A percentile compares a stretch with the other conserved stretches of the same genome.
Evolutionary conservation across 768 basidiomycete species (phyloP).

Genomic region (Crucibulum laeve): DNA sequence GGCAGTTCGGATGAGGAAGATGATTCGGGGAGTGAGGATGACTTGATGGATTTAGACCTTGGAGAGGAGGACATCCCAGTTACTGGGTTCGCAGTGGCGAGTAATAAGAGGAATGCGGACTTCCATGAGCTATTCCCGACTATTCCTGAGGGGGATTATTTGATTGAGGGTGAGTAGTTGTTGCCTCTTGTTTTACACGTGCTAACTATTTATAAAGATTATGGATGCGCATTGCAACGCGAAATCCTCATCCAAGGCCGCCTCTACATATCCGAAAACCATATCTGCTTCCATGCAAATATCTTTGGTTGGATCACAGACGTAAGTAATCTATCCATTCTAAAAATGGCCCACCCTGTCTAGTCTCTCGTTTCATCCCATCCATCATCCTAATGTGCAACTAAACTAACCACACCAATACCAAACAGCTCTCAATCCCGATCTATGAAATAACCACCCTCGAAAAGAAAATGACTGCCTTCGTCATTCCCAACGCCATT

Average conservation of each 20-base stretch:
- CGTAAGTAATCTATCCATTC: slow-evolving; percentile 60
- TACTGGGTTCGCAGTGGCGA: slow-evolving; percentile 96
- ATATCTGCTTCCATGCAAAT: slow-evolving; percentile 99
- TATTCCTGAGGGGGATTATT: slow-evolving; percentile 93
- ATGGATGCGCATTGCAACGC: slow-evolving; percentile 93
- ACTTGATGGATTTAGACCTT: slow-evolving; percentile 39
- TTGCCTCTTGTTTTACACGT: slow-evolving; percentile 5
- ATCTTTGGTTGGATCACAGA: slow-evolving; percentile 99
- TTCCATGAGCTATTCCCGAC: slow-evolving; percentile 91
- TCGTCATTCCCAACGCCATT: slow-evolving; percentile 96
- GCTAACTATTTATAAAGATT: slow-evolving; percentile 52
- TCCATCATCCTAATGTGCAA: neutral
- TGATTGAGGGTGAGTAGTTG: slow-evolving; percentile 81
- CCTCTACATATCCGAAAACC: slow-evolving; percentile 96
- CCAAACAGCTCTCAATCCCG: slow-evolving; percentile 76
- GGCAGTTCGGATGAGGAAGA: slow-evolving; percentile 25
- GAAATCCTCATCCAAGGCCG: slow-evolving; percentile 97
- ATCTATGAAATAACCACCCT: slow-evolving; percentile 82
- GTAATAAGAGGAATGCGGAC: slow-evolving; percentile 89
- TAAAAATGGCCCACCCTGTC: too few species aligned
- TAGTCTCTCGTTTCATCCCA: too few species aligned
- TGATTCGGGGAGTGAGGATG: slow-evolving; percentile 26
- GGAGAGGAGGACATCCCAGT: slow-evolving; percentile 82
- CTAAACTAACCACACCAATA: slow-evolving; percentile 7
- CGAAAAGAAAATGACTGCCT: slow-evolving; percentile 97